These are phyloP conservation scores for Hydrangea macrophylla DNA, from an alignment of 148 eudicot species.

Conservation along the genomic window DNA sequence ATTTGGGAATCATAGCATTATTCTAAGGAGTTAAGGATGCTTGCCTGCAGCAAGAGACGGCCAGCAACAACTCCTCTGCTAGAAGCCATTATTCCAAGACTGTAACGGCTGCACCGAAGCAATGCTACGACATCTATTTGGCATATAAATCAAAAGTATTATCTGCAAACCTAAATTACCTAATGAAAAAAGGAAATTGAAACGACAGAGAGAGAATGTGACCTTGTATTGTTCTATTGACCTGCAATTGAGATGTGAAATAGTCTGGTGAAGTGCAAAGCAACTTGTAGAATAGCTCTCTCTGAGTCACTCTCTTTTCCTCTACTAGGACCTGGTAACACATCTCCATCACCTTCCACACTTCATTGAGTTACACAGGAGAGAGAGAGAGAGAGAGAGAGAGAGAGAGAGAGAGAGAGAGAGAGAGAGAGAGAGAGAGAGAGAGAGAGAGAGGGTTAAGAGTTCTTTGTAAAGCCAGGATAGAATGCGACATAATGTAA, in stretches of 20 bases:
- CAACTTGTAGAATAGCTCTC: constrained; percentile 85
- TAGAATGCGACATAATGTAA: too few species aligned
- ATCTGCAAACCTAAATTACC: not conserved
- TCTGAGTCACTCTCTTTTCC: constrained; percentile 85
- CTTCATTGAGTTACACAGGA: constrained; percentile 48
- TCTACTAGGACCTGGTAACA: constrained; percentile 69
- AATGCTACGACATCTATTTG: constrained; percentile 82
- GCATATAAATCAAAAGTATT: constrained; percentile 1
- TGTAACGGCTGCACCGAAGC: constrained; percentile 90
- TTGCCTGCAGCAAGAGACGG: constrained; percentile 76
- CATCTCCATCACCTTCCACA: constrained; percentile 97
- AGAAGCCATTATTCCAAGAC: constrained; percentile 97
- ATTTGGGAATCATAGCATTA: not conserved
- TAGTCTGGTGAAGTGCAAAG: constrained; percentile 79
- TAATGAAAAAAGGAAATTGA: not conserved
- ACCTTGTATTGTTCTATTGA: constrained; percentile 91
- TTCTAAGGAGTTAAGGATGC: not conserved
- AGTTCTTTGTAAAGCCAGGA: too few species aligned
- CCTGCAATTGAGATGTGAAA: constrained; percentile 77
- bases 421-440: too few species aligned
- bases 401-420: too few species aligned
- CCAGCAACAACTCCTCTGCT: constrained; percentile 92
- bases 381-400: too few species aligned
- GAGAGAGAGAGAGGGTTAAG: too few species aligned
- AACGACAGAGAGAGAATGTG: not conserved